Evolutionary conservation across 1,284 basidiomycete genomes (phyloP).

Genomic region (Calocybe gambosa): DNA sequence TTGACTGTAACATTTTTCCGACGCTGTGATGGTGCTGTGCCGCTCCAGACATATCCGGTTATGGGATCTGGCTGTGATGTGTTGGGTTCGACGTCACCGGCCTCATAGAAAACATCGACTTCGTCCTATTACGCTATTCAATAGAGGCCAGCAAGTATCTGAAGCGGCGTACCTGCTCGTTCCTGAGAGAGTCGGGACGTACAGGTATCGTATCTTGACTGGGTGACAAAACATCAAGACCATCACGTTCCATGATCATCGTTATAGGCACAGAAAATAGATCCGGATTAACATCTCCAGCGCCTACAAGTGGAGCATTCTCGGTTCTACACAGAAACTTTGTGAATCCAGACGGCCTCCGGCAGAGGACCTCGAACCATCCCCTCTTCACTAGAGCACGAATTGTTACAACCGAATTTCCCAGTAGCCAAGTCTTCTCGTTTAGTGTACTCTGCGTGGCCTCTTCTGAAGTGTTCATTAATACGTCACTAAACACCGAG

Average conservation of each 20-base stretch:
- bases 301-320: slow-evolving; percentile 80
- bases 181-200: too few species aligned
- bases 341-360: slow-evolving; percentile 87
- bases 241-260: slow-evolving; percentile 66
- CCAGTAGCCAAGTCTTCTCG: slow-evolving; percentile 85
- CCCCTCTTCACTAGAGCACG: slow-evolving; percentile 70
- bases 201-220: slow-evolving; percentile 14
- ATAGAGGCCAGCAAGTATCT: not conserved
- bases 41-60: slow-evolving; percentile 81
- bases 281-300: slow-evolving; percentile 80
- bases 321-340: slow-evolving; percentile 87
- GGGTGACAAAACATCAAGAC: slow-evolving; percentile 26
- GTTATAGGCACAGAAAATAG: slow-evolving; percentile 64
- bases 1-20: slow-evolving; percentile 82
- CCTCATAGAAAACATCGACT: slow-evolving; percentile 21
- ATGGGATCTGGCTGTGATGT: slow-evolving; percentile 56
- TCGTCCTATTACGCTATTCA: slow-evolving; percentile 18
- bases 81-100: slow-evolving; percentile 19
- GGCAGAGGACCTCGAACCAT: slow-evolving; percentile 86
- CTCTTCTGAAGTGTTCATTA: slow-evolving; percentile 45
- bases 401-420: slow-evolving; percentile 84
- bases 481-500: slow-evolving; percentile 73
- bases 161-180: too few species aligned
- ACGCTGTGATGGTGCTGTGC: slow-evolving; percentile 78
- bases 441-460: slow-evolving; percentile 35